These are phyloP conservation scores for Cymbidium sinense DNA, from an alignment of 106 monocot genomes.

Conservation along the genomic window DNA sequence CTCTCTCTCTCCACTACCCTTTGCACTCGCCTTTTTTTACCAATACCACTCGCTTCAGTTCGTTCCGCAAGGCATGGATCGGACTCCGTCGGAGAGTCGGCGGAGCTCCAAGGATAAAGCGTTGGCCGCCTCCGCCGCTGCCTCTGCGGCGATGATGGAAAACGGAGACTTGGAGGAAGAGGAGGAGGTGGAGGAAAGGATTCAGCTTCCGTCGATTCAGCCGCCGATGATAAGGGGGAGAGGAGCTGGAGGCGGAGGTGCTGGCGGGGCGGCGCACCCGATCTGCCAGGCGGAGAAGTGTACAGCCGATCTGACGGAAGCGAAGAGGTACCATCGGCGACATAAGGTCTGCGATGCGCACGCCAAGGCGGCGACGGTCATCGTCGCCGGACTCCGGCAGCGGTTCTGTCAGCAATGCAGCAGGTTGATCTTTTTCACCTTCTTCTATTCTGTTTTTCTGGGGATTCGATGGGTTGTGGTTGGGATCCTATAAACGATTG, in stretches of 20 bases:
- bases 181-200: constrained; percentile 9
- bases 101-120: constrained; percentile 5
- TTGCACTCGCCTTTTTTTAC: neutral
- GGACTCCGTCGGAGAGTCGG: constrained; percentile 3
- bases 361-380: constrained; percentile 50
- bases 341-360: constrained; percentile 84
- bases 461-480: neutral
- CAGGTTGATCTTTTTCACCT: constrained; percentile 21
- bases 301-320: constrained; percentile 34
- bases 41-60: neutral
- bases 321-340: constrained; percentile 62
- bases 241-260: neutral
- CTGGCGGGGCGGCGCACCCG: constrained; percentile 1
- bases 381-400: constrained; percentile 36
- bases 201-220: neutral
- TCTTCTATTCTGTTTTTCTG: neutral
- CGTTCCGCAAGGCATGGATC: constrained; percentile 6
- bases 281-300: constrained; percentile 65
- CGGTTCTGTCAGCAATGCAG: constrained; percentile 82
- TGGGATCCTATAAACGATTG: neutral
- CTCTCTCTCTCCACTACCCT: neutral
- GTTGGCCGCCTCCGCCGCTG: neutral
- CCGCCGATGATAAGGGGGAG: neutral
- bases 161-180: neutral
- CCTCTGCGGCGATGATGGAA: neutral